phyloP scores from a whole-genome alignment of 2,329 filamentous ascomycete species.

The Alternaria triticina region DNA sequence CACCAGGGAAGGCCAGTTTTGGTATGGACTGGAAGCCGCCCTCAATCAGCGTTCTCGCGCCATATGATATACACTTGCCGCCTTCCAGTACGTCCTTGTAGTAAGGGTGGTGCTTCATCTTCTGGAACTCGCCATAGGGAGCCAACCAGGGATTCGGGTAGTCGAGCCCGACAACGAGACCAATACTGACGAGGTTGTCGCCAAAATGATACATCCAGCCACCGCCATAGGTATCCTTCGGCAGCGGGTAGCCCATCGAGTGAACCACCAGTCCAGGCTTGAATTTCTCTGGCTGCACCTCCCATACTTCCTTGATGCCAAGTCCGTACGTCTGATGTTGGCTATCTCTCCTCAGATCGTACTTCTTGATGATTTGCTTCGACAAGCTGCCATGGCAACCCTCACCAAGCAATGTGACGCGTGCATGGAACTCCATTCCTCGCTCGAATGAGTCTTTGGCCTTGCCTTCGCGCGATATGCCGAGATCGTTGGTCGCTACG shows the following conservation, averaged over 20 bases:
- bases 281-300: conserved; percentile 92
- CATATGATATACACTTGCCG: conserved; percentile 97
- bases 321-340: conserved; percentile 95
- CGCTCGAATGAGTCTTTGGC: conserved; percentile 91
- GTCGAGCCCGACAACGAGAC: conserved; percentile 90
- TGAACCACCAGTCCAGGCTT: conserved; percentile 84
- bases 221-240: conserved; percentile 89
- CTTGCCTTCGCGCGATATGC: conserved; percentile 79
- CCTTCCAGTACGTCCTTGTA: conserved; percentile 88
- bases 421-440: conserved; percentile 97
- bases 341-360: conserved; percentile 84
- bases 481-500: conserved; percentile 94
- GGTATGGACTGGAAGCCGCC: conserved; percentile 98
- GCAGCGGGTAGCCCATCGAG: conserved; percentile 90
- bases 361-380: conserved; percentile 95
- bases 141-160: conserved; percentile 97
- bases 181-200: conserved; percentile 92
- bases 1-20: conserved; percentile 94
- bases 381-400: conserved; percentile 95
- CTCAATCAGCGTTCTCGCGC: conserved; percentile 87
- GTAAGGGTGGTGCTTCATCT: conserved; percentile 96
- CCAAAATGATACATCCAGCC: conserved; percentile 99
- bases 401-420: conserved; percentile 89
- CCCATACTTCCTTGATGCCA: conserved; percentile 97
- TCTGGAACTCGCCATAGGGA: conserved; percentile 95